These are phyloP conservation scores for Phycomyces blakesleeanus DNA, from an alignment of 192 early-diverging fungal species.

Conservation along the genomic window DNA sequence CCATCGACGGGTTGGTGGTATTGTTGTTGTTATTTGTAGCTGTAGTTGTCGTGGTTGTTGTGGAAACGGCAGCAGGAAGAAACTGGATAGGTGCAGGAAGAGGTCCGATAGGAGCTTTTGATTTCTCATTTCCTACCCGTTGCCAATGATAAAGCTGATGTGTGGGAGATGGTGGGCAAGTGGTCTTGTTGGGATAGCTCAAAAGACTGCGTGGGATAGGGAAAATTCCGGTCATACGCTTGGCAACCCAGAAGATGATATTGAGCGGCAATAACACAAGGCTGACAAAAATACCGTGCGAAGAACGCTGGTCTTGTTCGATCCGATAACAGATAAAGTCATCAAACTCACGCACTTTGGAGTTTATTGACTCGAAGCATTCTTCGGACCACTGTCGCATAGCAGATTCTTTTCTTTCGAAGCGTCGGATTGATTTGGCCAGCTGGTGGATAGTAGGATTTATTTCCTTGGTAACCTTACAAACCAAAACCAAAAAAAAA, in stretches of 20 bases:
- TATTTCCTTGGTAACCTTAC: conserved; percentile 36
- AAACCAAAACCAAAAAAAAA: too few species aligned
- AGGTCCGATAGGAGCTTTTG: too few species aligned
- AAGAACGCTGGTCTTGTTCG: conserved; percentile 48
- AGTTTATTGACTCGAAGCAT: conserved; percentile 45
- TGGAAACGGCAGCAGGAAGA: too few species aligned
- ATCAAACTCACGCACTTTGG: conserved; percentile 55
- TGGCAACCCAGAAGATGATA: conserved; percentile 36
- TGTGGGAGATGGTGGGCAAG: not conserved
- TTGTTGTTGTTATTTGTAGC: too few species aligned
- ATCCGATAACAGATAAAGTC: conserved; percentile 43
- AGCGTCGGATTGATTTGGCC: conserved; percentile 47
- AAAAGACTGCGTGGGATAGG: conserved; percentile 19
- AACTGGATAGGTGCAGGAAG: too few species aligned
- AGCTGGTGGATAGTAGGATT: conserved; percentile 52
- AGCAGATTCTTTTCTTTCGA: conserved; percentile 52
- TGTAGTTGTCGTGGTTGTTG: too few species aligned
- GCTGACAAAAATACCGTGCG: conserved; percentile 25
- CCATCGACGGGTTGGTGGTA: too few species aligned
- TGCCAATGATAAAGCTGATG: not conserved
- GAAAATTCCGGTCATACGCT: conserved; percentile 22
- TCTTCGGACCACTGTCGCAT: conserved; percentile 52
- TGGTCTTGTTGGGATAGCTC: not conserved
- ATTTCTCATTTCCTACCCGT: not conserved
- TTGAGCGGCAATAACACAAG: conserved; percentile 53